Base-by-base conservation (phyloP, 225 moss, liverwort and hornwort genomes). In the Thuidium tamariscinum region DNA sequence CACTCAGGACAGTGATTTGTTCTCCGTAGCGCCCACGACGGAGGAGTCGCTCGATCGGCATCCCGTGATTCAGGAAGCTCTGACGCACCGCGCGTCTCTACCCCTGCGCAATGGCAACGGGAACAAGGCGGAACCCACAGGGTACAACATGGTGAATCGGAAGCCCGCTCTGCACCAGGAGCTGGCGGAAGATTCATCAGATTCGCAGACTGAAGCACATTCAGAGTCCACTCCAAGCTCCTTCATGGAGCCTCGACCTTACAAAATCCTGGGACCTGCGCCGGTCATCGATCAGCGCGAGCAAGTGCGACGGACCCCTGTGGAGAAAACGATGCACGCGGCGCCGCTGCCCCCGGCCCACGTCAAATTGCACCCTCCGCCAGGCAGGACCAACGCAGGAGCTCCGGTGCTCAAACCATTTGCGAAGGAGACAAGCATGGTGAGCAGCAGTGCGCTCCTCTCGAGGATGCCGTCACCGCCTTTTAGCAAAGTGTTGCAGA, bases 381-480 rank as follows among this genome's bases (percentile, higher is more conserved):
- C 83, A 52, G 85, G 89, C 29, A 87, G 89, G 71, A 52, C 60
- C 27, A 57, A 37, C 4, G 23, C 71, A 29, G 51, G 69, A 13
- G 39, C 52, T 46, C 54, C 67, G 1, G 49, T 37, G 44, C 49
- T 48, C 49, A 84, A 85, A 26, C 66, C 77, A 18, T 64, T 49
- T 27, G 69, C 55, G 49, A 52, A 74, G 88, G 60, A 41, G 52
- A 69, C 34, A 22, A 72, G 56, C n/a, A 9, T 62, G 16, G 30
- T 70, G 79, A 42, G 52, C 19, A 17, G 5, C n/a, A 18, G 4
- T 44, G 65, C 56, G 20, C 79, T 48, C 15, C 86, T 80, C 60
- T 78, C 81, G 44, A 80, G 87, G 22, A 91, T 88, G 91, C 86
- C 91, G 51, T 91, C 91, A 48, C 91, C 91, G 10, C 91, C 93